Percentiles rank a stretch among this genome's conserved stretches.
Evolutionary conservation across 116 monocot species (phyloP).

Genomic region (Zostera marina): DNA sequence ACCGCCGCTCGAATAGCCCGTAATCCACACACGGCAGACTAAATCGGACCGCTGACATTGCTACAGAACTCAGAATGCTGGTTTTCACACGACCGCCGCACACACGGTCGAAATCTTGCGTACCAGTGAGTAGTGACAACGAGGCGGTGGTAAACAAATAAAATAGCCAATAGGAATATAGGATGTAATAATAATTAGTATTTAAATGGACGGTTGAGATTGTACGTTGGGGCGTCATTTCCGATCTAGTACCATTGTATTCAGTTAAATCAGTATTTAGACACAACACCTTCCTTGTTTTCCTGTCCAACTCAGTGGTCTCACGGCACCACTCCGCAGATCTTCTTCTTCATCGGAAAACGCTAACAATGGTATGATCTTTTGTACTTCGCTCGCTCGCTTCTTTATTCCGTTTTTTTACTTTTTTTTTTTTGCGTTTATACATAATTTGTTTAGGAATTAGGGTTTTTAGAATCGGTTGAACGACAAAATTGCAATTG

Average conservation of each 20-base stretch:
- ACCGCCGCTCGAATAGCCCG: slow-evolving; percentile 2
- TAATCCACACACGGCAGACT: neutral
- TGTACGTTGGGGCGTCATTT: neutral
- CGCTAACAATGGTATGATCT: neutral
- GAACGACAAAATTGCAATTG: no score
- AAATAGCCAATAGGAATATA: no score
- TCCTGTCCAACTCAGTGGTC: no score
- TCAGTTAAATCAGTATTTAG: no score
- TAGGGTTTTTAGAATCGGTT: no score
- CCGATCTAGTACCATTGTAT: neutral
- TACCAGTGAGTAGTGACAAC: no score
- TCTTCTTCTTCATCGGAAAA: no score
- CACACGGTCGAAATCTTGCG: neutral
- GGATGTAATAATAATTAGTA: no score
- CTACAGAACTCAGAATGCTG: neutral
- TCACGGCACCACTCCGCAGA: no score
- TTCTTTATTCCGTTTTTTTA: neutral
- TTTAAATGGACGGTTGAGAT: neutral
- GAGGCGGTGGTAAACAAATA: no score
- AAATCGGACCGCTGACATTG: neutral
- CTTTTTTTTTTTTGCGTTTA: neutral
- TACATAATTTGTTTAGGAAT: no score
- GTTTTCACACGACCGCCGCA: neutral
- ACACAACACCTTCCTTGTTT: no score
- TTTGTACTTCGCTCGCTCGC: neutral